These are phyloP conservation scores for Helichrysum umbraculigerum DNA, from an alignment of 129 eudicot genomes.

Conservation along the genomic window DNA sequence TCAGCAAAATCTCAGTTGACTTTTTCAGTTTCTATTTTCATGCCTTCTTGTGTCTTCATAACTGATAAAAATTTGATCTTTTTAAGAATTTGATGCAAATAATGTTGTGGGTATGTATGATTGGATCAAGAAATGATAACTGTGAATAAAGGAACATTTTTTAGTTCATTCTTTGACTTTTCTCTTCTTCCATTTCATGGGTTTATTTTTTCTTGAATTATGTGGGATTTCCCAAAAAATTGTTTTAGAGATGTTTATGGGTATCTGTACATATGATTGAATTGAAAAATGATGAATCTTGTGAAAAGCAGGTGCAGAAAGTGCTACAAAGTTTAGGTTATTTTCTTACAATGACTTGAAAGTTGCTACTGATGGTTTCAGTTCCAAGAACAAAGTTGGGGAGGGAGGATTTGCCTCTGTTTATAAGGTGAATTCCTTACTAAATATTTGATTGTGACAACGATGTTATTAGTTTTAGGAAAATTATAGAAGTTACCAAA, in stretches of 20 bases:
- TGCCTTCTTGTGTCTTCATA: constrained; percentile 13
- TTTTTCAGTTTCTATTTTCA: constrained; percentile 9
- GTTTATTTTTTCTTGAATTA: constrained; percentile 14
- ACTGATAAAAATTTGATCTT: constrained; percentile 1
- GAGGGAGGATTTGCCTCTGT: constrained; percentile 79
- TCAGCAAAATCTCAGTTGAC: constrained; percentile 19
- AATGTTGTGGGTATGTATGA: constrained; percentile 10
- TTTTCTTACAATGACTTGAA: constrained; percentile 59
- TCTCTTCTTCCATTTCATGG: background rate
- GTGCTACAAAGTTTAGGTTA: constrained; percentile 43
- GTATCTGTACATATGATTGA: background rate
- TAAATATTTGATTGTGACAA: background rate
- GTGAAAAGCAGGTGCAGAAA: constrained; percentile 47
- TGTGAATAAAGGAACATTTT: background rate
- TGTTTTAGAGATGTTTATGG: background rate
- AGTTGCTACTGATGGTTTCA: constrained; percentile 58
- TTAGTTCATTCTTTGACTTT: constrained; percentile 1
- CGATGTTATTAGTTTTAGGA: background rate
- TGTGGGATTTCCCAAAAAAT: background rate
- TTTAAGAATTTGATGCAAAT: constrained; percentile 1
- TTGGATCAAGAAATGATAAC: constrained; percentile 7
- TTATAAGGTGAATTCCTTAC: constrained; percentile 49
- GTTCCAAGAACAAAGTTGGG: constrained; percentile 60
- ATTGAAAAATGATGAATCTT: constrained; percentile 20
- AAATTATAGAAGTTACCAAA: background rate